These are phyloP conservation scores for Fusarium neocosmosporiellum DNA, from an alignment of 2,329 filamentous ascomycete species.

Conservation along the genomic window DNA sequence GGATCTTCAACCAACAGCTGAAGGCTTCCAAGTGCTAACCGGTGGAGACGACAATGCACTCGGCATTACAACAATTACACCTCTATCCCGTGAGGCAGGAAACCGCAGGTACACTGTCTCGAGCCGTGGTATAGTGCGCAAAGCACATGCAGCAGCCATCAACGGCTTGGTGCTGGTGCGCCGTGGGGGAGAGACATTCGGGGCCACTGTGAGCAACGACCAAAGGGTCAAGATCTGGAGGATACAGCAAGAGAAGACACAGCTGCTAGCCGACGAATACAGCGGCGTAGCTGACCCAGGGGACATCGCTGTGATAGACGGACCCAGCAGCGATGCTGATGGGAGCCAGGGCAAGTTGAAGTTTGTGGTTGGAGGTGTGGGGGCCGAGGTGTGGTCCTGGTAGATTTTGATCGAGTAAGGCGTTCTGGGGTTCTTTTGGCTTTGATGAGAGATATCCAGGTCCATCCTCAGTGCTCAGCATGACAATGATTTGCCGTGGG, in stretches of 20 bases:
- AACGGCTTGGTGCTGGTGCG: slow-evolving; percentile 64
- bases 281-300: slow-evolving; percentile 71
- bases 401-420: slow-evolving; percentile 4
- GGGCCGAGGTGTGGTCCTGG: slow-evolving; percentile 40
- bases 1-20: slow-evolving; percentile 52
- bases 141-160: slow-evolving; percentile 78
- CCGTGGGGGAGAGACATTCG: slow-evolving; percentile 31
- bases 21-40: slow-evolving; percentile 68
- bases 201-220: slow-evolving; percentile 68
- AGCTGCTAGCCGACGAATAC: slow-evolving; percentile 61
- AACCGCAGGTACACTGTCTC: slow-evolving; percentile 38
- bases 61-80: slow-evolving; percentile 59
- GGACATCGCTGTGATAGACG: slow-evolving; percentile 46
- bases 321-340: neutral
- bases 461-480: neutral
- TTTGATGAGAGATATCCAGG: slow-evolving; percentile 9
- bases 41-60: slow-evolving; percentile 92
- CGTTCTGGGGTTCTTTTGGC: neutral
- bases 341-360: slow-evolving; percentile 5
- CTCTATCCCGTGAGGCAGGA: slow-evolving; percentile 24
- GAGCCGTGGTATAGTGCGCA: slow-evolving; percentile 46
- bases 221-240: slow-evolving; percentile 69
- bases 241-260: slow-evolving; percentile 47
- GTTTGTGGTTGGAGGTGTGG: slow-evolving; percentile 40
- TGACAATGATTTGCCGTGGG: neutral